phyloP scores from a whole-genome alignment of 768 basidiomycete genomes.

The Leucocoprinus birnbaumii region DNA sequence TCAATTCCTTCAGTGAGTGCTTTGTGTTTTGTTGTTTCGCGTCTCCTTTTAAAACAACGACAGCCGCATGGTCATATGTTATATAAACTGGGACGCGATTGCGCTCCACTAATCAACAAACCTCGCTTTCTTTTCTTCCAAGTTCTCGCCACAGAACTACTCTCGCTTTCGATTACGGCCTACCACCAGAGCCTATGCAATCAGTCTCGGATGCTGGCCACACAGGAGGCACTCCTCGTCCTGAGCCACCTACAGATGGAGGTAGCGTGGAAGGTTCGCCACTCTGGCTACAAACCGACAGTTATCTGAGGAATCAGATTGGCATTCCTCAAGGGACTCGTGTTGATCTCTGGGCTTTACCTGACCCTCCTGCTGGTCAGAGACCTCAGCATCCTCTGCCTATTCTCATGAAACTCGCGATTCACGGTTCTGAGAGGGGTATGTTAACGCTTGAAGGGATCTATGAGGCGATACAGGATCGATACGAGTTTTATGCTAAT shows the following conservation, averaged over 20 bases:
- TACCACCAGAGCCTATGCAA: too few species aligned
- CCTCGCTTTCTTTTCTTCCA: too few species aligned
- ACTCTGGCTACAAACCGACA: slow-evolving; percentile 33
- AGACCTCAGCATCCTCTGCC: slow-evolving; percentile 33
- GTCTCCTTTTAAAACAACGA: too few species aligned
- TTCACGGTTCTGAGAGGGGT: slow-evolving; percentile 52
- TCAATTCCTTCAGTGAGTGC: too few species aligned
- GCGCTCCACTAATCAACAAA: too few species aligned
- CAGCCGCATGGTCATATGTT: too few species aligned
- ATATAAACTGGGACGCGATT: too few species aligned
- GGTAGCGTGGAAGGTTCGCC: slow-evolving; percentile 10
- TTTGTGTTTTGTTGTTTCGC: too few species aligned
- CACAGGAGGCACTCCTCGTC: too few species aligned
- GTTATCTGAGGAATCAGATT: slow-evolving; percentile 40
- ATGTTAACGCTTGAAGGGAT: slow-evolving; percentile 64
- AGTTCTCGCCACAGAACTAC: too few species aligned
- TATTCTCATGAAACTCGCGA: slow-evolving; percentile 53
- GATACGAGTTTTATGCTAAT: slow-evolving; percentile 58
- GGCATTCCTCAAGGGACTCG: slow-evolving; percentile 25
- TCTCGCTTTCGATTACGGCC: too few species aligned
- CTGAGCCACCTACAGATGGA: neutral
- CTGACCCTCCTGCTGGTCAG: slow-evolving; percentile 35
- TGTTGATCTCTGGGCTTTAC: slow-evolving; percentile 34
- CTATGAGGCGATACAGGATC: slow-evolving; percentile 47
- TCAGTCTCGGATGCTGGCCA: too few species aligned